A percentile compares a stretch with the other conserved stretches of the same genome.
These are phyloP conservation scores for Striga hermonthica DNA, from an alignment of 305 asterid genomes.

Conservation along the genomic window DNA sequence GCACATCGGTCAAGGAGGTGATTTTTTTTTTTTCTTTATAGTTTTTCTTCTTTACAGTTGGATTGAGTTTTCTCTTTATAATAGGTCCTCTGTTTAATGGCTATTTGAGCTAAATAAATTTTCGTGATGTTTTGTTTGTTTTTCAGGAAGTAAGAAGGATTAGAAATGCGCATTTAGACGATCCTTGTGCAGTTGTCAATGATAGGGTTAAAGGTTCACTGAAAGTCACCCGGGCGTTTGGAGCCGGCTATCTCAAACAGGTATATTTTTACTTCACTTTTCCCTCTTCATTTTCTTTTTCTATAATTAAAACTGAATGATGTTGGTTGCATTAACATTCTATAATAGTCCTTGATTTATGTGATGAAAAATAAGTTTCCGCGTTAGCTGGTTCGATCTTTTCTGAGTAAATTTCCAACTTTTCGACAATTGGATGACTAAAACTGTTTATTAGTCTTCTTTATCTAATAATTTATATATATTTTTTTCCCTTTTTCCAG, in stretches of 20 bases:
- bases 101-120: slow-evolving; percentile 7
- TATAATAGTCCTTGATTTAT: neutral
- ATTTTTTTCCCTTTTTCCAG: slow-evolving; percentile 36
- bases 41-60: too few relatives aligned
- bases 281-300: neutral
- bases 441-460: too few relatives aligned
- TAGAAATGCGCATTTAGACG: slow-evolving; percentile 69
- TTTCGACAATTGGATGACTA: too few relatives aligned
- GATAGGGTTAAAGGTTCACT: slow-evolving; percentile 87
- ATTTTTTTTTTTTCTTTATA: neutral
- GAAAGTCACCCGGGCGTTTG: slow-evolving; percentile 94
- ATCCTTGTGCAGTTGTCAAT: slow-evolving; percentile 61
- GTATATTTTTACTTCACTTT: slow-evolving; percentile 31
- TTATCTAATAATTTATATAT: too few relatives aligned
- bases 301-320: neutral
- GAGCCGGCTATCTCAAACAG: slow-evolving; percentile 92
- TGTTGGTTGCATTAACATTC: neutral
- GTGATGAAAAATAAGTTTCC: neutral
- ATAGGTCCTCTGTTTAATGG: slow-evolving; percentile 23
- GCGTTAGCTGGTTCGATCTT: too few relatives aligned
- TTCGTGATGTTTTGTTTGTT: neutral
- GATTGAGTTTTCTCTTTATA: neutral
- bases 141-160: slow-evolving; percentile 76
- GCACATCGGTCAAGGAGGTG: slow-evolving; percentile 81
- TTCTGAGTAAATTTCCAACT: too few relatives aligned